Conservation (phyloP, 2,329 filamentous ascomycete genomes). For the Fusarium sororula region DNA sequence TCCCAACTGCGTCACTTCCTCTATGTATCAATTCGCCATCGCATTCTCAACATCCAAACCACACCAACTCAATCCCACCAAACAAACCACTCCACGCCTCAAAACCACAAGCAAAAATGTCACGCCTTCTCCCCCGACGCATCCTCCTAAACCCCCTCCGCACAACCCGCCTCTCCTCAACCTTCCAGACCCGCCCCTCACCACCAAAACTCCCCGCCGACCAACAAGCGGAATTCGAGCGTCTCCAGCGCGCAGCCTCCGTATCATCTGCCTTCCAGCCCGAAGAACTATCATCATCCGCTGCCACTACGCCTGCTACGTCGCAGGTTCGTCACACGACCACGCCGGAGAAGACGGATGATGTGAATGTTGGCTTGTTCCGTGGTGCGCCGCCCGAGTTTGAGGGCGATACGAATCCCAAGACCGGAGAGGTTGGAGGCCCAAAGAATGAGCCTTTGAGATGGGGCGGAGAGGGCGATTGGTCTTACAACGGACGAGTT, state of each 20-base stretch:
- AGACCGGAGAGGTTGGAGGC: constrained; percentile 93
- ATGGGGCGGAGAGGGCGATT: constrained; percentile 81
- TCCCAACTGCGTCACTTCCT: constrained; percentile 7
- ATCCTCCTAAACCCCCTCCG: constrained; percentile 11
- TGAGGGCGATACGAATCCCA: constrained; percentile 88
- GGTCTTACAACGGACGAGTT: constrained; percentile 94
- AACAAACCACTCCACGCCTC: neutral
- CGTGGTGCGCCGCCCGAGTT: constrained; percentile 89
- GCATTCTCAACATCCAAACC: neutral
- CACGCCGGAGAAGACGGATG: constrained; percentile 46
- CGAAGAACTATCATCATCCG: constrained; percentile 25
- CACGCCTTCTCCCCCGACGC: constrained; percentile 34
- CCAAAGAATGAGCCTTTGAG: constrained; percentile 96
- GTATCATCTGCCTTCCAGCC: constrained; percentile 55
- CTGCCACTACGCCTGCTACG: constrained; percentile 39
- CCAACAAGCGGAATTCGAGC: constrained; percentile 90
- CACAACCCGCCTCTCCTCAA: constrained; percentile 46
- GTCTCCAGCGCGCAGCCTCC: constrained; percentile 74
- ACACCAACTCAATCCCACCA: neutral
- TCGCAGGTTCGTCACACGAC: constrained; percentile 32
- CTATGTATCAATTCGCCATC: constrained; percentile 3
- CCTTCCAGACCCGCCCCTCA: constrained; percentile 67
- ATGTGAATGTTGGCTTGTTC: constrained; percentile 69
- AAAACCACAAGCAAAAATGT: constrained; percentile 19
- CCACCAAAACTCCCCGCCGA: constrained; percentile 88